These are phyloP conservation scores for Trichosporon sp. DNA, from an alignment of 1,284 basidiomycete species.

Conservation along the genomic window DNA sequence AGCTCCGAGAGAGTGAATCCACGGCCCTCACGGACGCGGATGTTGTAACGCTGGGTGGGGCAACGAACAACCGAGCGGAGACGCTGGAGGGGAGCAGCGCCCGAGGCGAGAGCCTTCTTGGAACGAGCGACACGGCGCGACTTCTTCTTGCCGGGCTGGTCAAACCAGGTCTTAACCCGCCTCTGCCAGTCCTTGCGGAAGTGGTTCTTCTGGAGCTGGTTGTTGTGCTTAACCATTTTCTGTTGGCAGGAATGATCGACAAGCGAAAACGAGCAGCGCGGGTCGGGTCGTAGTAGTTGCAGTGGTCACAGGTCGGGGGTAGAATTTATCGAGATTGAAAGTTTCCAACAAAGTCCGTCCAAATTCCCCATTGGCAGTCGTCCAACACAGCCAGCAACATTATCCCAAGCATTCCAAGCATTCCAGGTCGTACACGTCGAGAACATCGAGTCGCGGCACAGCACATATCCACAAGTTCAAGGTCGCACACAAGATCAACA, in stretches of 20 bases:
- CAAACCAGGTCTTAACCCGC: slow-evolving; percentile 58
- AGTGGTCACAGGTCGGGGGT: background rate
- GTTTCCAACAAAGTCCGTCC: background rate
- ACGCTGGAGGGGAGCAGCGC: slow-evolving; percentile 83
- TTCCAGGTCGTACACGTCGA: background rate
- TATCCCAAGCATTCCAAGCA: background rate
- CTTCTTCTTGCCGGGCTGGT: slow-evolving; percentile 98
- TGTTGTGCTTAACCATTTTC: slow-evolving; percentile 29
- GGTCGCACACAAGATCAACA: slow-evolving; percentile 1
- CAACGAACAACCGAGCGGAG: slow-evolving; percentile 96
- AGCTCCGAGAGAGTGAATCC: slow-evolving; percentile 95
- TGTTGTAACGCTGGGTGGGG: slow-evolving; percentile 97
- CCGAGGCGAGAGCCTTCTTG: slow-evolving; percentile 83
- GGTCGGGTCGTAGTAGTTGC: background rate
- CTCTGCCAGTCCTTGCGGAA: slow-evolving; percentile 94
- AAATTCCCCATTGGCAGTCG: background rate
- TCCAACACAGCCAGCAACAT: background rate
- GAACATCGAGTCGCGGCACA: background rate
- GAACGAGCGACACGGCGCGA: slow-evolving; percentile 89
- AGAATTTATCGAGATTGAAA: background rate
- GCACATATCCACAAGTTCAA: background rate
- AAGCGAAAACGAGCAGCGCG: background rate
- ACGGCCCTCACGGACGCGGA: slow-evolving; percentile 92
- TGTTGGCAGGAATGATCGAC: slow-evolving; percentile 1
- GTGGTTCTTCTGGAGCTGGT: slow-evolving; percentile 84